Percentiles rank a stretch among this genome's conserved stretches.
Evolutionary conservation across 1,139 yeast species (phyloP).

Genomic region (Yamadazyma mexicana): DNA sequence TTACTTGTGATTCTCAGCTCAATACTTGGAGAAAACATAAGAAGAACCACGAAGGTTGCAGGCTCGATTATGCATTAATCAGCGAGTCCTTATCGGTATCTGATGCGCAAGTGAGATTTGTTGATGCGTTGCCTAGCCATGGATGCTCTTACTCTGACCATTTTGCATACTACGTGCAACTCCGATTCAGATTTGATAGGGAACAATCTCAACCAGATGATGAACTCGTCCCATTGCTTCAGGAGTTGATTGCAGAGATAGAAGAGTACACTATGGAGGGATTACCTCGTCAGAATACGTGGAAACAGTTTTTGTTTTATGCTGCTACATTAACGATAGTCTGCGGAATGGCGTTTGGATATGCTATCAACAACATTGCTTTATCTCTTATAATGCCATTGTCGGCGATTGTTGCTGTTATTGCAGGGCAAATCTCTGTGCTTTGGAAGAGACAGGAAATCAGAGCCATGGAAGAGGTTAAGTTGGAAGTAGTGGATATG

Average conservation of each 20-base stretch:
- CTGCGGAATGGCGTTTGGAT: conserved; percentile 35
- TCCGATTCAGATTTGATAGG: conserved; percentile 20
- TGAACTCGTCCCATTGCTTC: conserved; percentile 38
- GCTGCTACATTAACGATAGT: conserved; percentile 40
- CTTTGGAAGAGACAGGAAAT: conserved; percentile 78
- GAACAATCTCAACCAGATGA: conserved; percentile 5
- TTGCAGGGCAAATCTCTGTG: conserved; percentile 75
- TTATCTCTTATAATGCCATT: conserved; percentile 46
- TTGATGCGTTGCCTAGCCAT: conserved; percentile 60
- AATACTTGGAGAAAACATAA: conserved; percentile 82
- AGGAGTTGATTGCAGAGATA: conserved; percentile 58
- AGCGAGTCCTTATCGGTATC: conserved; percentile 56
- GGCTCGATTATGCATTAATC: conserved; percentile 86
- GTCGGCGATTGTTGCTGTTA: conserved; percentile 62
- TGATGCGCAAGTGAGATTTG: conserved; percentile 68
- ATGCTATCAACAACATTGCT: conserved; percentile 57
- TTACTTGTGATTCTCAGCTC: conserved; percentile 83
- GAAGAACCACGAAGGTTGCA: conserved; percentile 71
- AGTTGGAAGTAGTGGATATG: conserved; percentile 43
- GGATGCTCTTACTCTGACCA: conserved; percentile 86
- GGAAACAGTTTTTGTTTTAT: conserved; percentile 69
- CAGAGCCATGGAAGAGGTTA: conserved; percentile 74
- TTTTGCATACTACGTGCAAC: conserved; percentile 76
- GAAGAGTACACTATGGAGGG: conserved; percentile 55
- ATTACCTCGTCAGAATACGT: conserved; percentile 55